Conservation (phyloP, 805 yeast genomes). For the Myxozyma geophila region DNA sequence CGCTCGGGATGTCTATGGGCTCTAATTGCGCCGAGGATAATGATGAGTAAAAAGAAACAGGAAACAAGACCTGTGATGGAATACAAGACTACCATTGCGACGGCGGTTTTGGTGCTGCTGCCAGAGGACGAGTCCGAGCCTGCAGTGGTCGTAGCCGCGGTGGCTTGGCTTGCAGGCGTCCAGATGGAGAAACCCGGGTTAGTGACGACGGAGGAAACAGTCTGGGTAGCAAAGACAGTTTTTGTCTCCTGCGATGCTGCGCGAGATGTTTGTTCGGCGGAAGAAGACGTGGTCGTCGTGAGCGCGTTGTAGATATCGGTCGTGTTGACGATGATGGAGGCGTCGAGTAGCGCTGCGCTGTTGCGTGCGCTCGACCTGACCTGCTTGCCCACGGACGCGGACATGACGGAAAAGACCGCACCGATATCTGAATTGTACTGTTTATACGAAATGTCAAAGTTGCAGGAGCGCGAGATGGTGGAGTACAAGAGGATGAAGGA, state of each 20-base stretch:
- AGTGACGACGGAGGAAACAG: constrained; percentile 8
- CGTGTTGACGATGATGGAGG: constrained; percentile 22
- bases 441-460: constrained; percentile 18
- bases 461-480: constrained; percentile 18
- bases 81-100: constrained; percentile 44
- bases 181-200: constrained; percentile 19
- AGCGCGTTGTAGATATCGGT: constrained; percentile 18
- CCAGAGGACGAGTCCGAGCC: neutral
- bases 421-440: constrained; percentile 27
- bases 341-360: constrained; percentile 1
- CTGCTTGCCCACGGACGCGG: constrained; percentile 18
- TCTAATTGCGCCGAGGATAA: constrained; percentile 45
- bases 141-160: neutral
- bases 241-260: constrained; percentile 3
- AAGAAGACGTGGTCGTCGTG: constrained; percentile 2
- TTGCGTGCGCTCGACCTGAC: constrained; percentile 11
- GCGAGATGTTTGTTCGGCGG: neutral
- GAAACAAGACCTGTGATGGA: constrained; percentile 43
- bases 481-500: constrained; percentile 29
- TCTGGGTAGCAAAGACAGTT: constrained; percentile 18
- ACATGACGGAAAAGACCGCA: constrained; percentile 30
- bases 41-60: constrained; percentile 40
- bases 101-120: constrained; percentile 33
- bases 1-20: constrained; percentile 46
- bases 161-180: constrained; percentile 10